Conservation (phyloP, 352 stramenopile species). For the Chrysophaeum taylorii region DNA sequence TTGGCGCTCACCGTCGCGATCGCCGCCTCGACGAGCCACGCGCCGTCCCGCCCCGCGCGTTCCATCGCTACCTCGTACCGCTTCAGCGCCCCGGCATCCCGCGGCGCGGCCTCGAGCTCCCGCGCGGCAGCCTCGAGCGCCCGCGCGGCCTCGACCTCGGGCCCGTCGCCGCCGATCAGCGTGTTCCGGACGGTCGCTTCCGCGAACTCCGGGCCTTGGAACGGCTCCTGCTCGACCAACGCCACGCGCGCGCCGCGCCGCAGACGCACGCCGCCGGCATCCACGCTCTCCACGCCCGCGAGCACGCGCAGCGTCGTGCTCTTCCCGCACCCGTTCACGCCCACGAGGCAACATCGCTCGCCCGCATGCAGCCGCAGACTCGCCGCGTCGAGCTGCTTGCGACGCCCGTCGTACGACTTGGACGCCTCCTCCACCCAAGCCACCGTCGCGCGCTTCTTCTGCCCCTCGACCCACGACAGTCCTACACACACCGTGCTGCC, state of each 20-base stretch:
- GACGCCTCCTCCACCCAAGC: not conserved
- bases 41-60: constrained; percentile 25
- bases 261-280: constrained; percentile 12
- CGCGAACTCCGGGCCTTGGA: constrained; percentile 16
- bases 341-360: constrained; percentile 37
- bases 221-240: constrained; percentile 18
- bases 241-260: not conserved
- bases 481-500: too few relatives aligned
- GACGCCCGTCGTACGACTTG: constrained; percentile 28
- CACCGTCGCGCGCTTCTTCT: too few relatives aligned
- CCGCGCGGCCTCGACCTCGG: constrained; percentile 33
- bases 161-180: constrained; percentile 24
- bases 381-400: constrained; percentile 25
- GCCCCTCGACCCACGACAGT: too few relatives aligned
- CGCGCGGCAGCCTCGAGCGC: constrained; percentile 39
- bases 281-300: constrained; percentile 20
- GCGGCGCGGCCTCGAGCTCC: constrained; percentile 19
- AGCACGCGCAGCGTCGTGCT: constrained; percentile 50
- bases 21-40: constrained; percentile 30
- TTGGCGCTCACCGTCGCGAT: constrained; percentile 72
- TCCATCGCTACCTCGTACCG: constrained; percentile 27
- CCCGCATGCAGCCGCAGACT: constrained; percentile 32
- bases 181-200: constrained; percentile 24
- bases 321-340: constrained; percentile 58
- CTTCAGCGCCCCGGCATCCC: constrained; percentile 13